Base-by-base conservation (phyloP, 805 yeast genomes). In the Starmerella sirachaensis region DNA sequence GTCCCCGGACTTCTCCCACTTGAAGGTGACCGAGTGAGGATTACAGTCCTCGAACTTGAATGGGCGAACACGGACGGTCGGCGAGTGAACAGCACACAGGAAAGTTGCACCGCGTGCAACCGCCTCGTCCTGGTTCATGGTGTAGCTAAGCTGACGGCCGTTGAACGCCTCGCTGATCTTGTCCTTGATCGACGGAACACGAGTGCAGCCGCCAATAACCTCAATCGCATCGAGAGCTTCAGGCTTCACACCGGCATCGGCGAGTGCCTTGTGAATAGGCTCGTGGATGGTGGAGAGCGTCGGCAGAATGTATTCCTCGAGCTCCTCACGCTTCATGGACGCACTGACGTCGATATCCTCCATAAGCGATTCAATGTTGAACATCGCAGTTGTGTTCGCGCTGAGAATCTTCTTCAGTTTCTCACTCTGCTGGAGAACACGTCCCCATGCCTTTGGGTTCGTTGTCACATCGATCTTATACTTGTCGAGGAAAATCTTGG, bases 31-130 rank as follows among this genome's bases (percentile, higher is more conserved):
- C 20, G 95, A 76, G 75, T 74, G 74, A 57, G 76, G 79, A 75
- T 86, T 88, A 61, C 76, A 66, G 63, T 91, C 99, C 69, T 88
- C 95, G 60, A 86, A 91, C 68, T 88, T 88, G 79, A 91, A 91
- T 51, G 95, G 95, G 67, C 97, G 81, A 37, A 91, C 98, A 69
- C 98, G 82, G 56, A 91, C 76, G 49, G 96, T 86, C 65, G 98
- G 98, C 24, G 97, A 88, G 72, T 86, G 97, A 68, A 85, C 82
- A 52, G 98, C 99, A 65, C 98, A 91, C 57, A 91, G 81, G 66
- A 91, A 91, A 33, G 98, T 95, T 55, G 94, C 93, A 70, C 99
- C 99, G 65, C 88, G 83, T 40, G 98, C 97, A 61, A 88, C 80
- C 47, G 98, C 95, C 72, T 91, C 99, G 61, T 91, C 99, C 69